These are phyloP conservation scores for Naganishia liquefaciens DNA, from an alignment of 1,284 basidiomycete species.

Conservation along the genomic window DNA sequence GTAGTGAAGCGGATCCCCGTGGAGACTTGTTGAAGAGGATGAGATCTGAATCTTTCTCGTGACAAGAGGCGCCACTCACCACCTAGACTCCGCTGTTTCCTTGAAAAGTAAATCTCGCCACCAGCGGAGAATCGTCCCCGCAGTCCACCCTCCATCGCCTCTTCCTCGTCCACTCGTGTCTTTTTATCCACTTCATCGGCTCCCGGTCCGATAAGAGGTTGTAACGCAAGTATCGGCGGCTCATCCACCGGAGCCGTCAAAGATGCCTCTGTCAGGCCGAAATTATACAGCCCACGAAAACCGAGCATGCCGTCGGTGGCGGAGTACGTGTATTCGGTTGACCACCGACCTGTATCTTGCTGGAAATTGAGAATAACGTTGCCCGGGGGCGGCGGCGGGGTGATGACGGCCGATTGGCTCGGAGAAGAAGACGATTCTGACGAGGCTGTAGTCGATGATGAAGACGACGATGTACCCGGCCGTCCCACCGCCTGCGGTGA, in stretches of 20 bases:
- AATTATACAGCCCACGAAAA: slow-evolving; percentile 85
- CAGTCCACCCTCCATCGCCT: slow-evolving; percentile 82
- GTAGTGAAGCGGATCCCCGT: slow-evolving; percentile 91
- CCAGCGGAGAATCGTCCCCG: slow-evolving; percentile 87
- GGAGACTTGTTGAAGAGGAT: slow-evolving; percentile 63
- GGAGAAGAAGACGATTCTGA: slow-evolving; percentile 59
- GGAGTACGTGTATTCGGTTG: slow-evolving; percentile 91
- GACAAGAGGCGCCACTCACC: slow-evolving; percentile 58
- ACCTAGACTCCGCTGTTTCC: slow-evolving; percentile 88
- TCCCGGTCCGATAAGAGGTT: slow-evolving; percentile 41
- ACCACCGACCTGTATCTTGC: slow-evolving; percentile 89
- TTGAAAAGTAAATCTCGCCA: slow-evolving; percentile 90
- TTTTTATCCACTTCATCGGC: slow-evolving; percentile 53
- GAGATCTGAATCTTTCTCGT: background rate
- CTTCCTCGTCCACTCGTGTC: slow-evolving; percentile 80
- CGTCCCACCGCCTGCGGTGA: slow-evolving; percentile 40
- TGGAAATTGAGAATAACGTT: slow-evolving; percentile 87
- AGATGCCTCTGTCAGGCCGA: slow-evolving; percentile 60
- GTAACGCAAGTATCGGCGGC: background rate
- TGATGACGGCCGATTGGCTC: slow-evolving; percentile 33
- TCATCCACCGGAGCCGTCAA: slow-evolving; percentile 5
- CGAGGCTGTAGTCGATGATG: slow-evolving; percentile 52
- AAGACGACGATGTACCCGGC: slow-evolving; percentile 32
- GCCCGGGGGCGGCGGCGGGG: slow-evolving; percentile 55
- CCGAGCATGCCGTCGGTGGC: slow-evolving; percentile 93